These are phyloP conservation scores for Tirmania nivea DNA, from an alignment of 495 filamentous ascomycete species.

Conservation along the genomic window DNA sequence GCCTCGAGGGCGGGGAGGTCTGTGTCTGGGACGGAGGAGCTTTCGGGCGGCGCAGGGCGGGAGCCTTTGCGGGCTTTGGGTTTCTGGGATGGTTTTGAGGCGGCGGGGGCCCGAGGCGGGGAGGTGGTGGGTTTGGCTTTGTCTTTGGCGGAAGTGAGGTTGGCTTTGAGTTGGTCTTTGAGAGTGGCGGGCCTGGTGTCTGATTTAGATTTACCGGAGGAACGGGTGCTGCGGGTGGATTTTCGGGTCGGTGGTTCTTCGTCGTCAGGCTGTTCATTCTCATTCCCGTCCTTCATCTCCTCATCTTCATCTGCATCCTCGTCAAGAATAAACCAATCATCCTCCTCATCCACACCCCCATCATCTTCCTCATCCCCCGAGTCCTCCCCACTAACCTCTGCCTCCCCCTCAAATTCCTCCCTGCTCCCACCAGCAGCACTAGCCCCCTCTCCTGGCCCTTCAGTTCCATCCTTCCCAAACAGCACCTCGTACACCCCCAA, in stretches of 20 bases:
- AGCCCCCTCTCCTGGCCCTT: not conserved
- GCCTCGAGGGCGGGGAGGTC: slow-evolving; percentile 30
- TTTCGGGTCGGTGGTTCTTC: no score
- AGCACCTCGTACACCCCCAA: slow-evolving; percentile 42
- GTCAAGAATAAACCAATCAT: not conserved
- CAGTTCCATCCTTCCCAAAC: slow-evolving; percentile 23
- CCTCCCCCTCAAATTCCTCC: slow-evolving; percentile 5
- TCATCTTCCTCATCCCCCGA: slow-evolving; percentile 4
- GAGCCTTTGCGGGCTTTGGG: not conserved
- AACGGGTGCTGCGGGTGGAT: no score
- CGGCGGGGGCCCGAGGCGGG: not conserved
- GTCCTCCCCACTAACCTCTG: slow-evolving; percentile 4
- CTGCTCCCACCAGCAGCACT: slow-evolving; percentile 20
- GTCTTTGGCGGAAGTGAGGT: no score
- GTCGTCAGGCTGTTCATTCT: no score
- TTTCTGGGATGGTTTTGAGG: not conserved
- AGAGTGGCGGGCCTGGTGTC: no score
- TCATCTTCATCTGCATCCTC: not conserved
- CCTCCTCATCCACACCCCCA: not conserved
- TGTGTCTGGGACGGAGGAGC: slow-evolving; percentile 6
- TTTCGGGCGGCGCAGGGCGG: not conserved
- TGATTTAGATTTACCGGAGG: no score
- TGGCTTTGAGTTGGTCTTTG: no score
- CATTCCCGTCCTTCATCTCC: not conserved
- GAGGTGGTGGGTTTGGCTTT: no score